Conservation (phyloP, 2,329 filamentous ascomycete genomes). For the Cladosporium sp. region DNA sequence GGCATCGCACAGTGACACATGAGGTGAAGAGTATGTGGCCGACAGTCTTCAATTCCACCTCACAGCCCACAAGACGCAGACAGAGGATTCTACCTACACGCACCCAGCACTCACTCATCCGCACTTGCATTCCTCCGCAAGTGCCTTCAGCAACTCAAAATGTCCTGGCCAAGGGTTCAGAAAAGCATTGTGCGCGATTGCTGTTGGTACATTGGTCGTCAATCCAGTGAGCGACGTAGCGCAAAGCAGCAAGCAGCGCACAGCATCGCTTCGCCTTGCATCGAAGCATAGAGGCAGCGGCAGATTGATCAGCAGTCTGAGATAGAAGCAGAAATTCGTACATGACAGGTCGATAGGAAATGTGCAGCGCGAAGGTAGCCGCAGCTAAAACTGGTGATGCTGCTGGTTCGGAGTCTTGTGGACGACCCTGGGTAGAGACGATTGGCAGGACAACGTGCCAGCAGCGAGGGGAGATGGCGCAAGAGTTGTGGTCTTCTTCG, state of each 20-base stretch:
- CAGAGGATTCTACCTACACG: not conserved
- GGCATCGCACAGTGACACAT: not conserved
- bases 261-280: not conserved
- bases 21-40: not conserved
- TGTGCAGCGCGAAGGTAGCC: slow-evolving; percentile 11
- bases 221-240: not conserved
- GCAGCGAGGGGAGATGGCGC: not conserved
- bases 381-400: not conserved
- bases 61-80: not conserved
- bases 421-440: not conserved
- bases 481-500: not conserved
- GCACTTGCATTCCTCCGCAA: slow-evolving; percentile 7
- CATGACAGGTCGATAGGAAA: slow-evolving; percentile 4
- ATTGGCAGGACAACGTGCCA: not conserved
- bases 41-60: slow-evolving; percentile 2
- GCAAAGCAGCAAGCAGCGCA: not conserved
- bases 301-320: slow-evolving; percentile 3
- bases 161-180: not conserved
- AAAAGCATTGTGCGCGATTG: not conserved
- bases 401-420: not conserved
- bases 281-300: slow-evolving; percentile 1
- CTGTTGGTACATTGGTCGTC: too few relatives aligned
- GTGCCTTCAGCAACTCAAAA: not conserved
- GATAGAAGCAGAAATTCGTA: slow-evolving; percentile 1
- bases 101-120: not conserved